These are phyloP conservation scores for Phytopythium mirpurense DNA, from an alignment of 352 stramenopile species.

Conservation along the genomic window DNA sequence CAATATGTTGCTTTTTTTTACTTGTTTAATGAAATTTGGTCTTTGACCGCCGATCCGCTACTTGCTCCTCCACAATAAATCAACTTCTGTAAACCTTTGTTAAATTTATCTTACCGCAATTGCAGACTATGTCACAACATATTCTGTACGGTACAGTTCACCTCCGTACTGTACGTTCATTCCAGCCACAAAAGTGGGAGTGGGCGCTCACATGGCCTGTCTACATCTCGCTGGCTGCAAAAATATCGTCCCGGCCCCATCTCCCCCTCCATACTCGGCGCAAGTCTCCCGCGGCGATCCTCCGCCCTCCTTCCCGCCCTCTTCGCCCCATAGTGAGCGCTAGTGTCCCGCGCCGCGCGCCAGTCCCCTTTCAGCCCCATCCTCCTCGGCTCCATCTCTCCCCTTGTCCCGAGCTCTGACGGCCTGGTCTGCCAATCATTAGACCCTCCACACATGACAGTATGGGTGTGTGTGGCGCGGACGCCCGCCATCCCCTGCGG, in stretches of 20 bases:
- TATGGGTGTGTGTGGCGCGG: background rate
- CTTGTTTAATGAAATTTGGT: no score
- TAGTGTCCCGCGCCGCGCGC: background rate
- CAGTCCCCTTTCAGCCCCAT: background rate
- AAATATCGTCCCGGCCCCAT: constrained; percentile 3
- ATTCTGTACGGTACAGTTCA: no score
- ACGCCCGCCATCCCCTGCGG: background rate
- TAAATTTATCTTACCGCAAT: no score
- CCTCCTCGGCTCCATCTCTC: background rate
- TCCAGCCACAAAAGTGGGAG: background rate
- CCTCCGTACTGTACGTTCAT: background rate
- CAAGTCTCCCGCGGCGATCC: background rate
- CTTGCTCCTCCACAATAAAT: no score
- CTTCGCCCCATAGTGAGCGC: background rate
- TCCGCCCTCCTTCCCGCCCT: background rate
- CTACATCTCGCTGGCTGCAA: background rate
- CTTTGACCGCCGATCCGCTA: no score
- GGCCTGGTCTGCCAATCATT: constrained; percentile 8
- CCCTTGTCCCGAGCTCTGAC: constrained; percentile 9
- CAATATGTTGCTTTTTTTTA: no score
- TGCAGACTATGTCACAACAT: no score
- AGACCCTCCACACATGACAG: background rate
- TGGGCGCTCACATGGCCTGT: background rate
- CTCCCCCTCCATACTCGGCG: background rate
- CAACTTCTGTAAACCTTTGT: no score